phyloP scores from a whole-genome alignment of 805 yeast genomes.

The Ogataea methanolica region DNA sequence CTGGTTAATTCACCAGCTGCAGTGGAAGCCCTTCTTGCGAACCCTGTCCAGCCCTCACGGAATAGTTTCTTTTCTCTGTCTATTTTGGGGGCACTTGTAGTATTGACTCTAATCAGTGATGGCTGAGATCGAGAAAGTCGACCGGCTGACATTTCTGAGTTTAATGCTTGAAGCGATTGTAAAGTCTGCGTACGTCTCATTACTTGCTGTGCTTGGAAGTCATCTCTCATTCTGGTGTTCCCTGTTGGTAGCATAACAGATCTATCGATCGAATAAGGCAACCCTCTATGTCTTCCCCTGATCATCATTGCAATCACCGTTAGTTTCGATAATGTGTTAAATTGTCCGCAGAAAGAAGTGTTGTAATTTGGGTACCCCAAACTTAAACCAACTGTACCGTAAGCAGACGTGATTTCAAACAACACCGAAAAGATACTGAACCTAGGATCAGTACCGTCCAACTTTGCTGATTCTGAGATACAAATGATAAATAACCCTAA shows the following conservation, averaged over 20 bases:
- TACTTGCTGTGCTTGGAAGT: constrained; percentile 48
- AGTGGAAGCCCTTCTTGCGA: too few species aligned
- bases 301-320: constrained; percentile 86
- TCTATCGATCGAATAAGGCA: constrained; percentile 89
- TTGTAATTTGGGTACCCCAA: constrained; percentile 69
- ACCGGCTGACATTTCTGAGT: neutral
- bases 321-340: constrained; percentile 69
- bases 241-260: constrained; percentile 84
- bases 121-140: neutral
- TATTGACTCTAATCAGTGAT: constrained; percentile 11
- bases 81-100: constrained; percentile 1
- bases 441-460: constrained; percentile 38
- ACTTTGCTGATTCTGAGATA: constrained; percentile 71
- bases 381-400: constrained; percentile 94
- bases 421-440: constrained; percentile 69
- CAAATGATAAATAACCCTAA: constrained; percentile 83
- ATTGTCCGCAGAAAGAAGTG: constrained; percentile 71
- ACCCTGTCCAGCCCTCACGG: too few species aligned
- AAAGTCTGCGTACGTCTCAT: constrained; percentile 25
- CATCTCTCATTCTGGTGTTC: constrained; percentile 57
- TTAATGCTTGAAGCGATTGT: constrained; percentile 4
- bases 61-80: too few species aligned
- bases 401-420: constrained; percentile 90
- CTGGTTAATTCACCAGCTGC: too few species aligned
- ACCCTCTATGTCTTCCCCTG: constrained; percentile 94